Base-by-base conservation (phyloP, 139 green algal genomes). In the Coelastrella sp. region DNA sequence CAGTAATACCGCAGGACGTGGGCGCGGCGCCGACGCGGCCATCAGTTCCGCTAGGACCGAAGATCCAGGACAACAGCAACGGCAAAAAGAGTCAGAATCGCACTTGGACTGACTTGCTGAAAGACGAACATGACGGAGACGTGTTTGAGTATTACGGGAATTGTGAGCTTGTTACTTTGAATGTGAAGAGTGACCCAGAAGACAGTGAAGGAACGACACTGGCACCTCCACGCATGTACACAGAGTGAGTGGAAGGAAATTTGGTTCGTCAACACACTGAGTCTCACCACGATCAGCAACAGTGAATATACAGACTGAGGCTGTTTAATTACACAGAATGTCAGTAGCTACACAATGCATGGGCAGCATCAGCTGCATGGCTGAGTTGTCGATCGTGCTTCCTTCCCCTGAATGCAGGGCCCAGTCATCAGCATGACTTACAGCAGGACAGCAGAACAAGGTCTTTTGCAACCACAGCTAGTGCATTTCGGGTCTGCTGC, bases 111-210 rank as follows among this genome's bases (percentile, higher is more conserved):
- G 84, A 92, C 16, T 14, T 84, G 75, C 54, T 91, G 54, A 86
- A 95, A 90, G 95, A 98, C 83, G 90, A 95, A 22, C 92, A 98
- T 90, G 98, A 99, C 91, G 95, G 95, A 77, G 91, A 95, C 57
- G 87, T 98, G 92, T 98, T 99, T 88, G 97, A 99, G 84, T 95
- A 99, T 94, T 99, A 98, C 90, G 93, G 90, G 82, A 96, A 80
- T 8, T 94, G 89, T 3, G 87, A 98, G 90, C 85, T 99, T 32
- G 85, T 98, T 14, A 78, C 56, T 5, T 80, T 98, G 19, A 85
- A 96, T 23, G 71, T 98, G 64, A 73, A 92, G 81, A 74, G 96
- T 5, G 54, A 83, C 4, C 13, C 20, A 8, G 64, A 57, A 17
- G 96, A 90, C 6, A 96, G 95, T 0, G 80, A 96, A 0, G 78